These are phyloP conservation scores for Pseudopyricularia cyperi DNA, from an alignment of 2,329 filamentous ascomycete genomes.

Conservation along the genomic window DNA sequence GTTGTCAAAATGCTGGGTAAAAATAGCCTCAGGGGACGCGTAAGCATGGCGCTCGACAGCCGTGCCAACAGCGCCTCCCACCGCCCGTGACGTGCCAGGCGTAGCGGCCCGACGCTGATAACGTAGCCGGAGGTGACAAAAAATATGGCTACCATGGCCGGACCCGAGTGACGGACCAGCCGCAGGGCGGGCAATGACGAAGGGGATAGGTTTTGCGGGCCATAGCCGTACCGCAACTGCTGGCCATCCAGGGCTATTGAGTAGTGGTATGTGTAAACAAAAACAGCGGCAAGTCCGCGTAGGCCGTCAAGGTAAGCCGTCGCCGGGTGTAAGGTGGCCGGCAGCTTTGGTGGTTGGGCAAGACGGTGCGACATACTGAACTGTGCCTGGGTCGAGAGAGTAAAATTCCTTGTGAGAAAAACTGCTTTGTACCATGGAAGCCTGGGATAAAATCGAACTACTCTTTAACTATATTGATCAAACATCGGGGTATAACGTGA, in stretches of 20 bases:
- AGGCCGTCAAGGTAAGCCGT: conserved; percentile 36
- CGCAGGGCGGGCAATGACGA: conserved; percentile 31
- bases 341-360: not conserved
- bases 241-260: conserved; percentile 22
- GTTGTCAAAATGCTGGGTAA: conserved; percentile 18
- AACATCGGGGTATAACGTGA: too few relatives aligned
- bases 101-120: conserved; percentile 28
- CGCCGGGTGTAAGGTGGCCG: conserved; percentile 7
- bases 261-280: conserved; percentile 34
- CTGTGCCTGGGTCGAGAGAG: too few relatives aligned
- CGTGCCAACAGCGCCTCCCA: conserved; percentile 21
- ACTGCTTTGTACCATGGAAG: too few relatives aligned
- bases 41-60: conserved; percentile 31
- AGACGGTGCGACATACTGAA: too few relatives aligned
- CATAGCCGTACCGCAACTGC: conserved; percentile 20
- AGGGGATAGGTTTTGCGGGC: conserved; percentile 17
- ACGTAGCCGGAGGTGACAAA: conserved; percentile 38
- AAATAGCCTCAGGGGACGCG: conserved; percentile 33
- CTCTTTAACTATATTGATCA: too few relatives aligned
- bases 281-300: conserved; percentile 32
- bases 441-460: too few relatives aligned
- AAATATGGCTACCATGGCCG: conserved; percentile 36
- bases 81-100: conserved; percentile 24
- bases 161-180: conserved; percentile 25
- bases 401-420: too few relatives aligned